Conservation (phyloP, 306 rosid species). For the Dryas drummondii region DNA sequence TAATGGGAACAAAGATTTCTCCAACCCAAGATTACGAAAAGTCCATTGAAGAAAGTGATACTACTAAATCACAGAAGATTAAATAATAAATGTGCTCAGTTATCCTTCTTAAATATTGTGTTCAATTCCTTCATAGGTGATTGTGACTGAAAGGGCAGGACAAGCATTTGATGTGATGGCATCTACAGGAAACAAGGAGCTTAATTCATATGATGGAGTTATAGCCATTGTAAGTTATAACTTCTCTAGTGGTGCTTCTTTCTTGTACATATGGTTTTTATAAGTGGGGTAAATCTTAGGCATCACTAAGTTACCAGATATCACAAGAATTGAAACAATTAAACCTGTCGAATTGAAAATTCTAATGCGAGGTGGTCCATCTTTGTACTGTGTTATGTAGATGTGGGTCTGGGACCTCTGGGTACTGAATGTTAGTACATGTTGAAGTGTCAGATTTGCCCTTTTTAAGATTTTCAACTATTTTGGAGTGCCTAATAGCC, state of each 20-base stretch:
- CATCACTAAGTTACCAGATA: no score
- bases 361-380: no score
- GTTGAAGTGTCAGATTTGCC: neutral
- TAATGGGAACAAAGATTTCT: neutral
- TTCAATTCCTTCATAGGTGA: constrained; percentile 45
- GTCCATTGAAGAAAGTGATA: neutral
- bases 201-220: constrained; percentile 80
- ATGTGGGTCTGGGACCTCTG: no score
- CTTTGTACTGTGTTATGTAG: neutral
- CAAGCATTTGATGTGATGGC: constrained; percentile 78
- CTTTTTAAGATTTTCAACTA: neutral
- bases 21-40: neutral
- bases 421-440: neutral
- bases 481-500: no score
- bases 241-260: constrained; percentile 17
- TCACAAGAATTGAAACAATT: no score
- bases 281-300: no score
- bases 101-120: neutral
- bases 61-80: neutral
- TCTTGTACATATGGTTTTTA: constrained; percentile 1
- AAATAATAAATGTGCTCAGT: neutral
- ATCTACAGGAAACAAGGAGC: constrained; percentile 60
- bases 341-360: no score
- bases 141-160: constrained; percentile 86
- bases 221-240: constrained; percentile 76